These are phyloP conservation scores for Cercospora sp. DNA, from an alignment of 2,329 filamentous ascomycete species.

Conservation along the genomic window DNA sequence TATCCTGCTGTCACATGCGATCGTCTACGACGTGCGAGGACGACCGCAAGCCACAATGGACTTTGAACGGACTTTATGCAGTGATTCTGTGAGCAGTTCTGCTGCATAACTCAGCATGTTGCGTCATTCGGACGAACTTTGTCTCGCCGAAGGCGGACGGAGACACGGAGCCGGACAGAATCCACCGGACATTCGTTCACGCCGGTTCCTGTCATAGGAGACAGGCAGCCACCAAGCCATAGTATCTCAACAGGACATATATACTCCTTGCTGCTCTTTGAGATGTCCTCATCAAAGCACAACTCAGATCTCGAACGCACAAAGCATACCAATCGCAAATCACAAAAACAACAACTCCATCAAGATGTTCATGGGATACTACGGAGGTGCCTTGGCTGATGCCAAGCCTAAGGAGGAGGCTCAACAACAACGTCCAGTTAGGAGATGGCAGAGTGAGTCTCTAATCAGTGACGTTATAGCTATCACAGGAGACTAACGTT, in stretches of 20 bases:
- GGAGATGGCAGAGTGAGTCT: conserved; percentile 1
- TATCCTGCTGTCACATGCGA: background rate
- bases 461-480: background rate
- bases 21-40: background rate
- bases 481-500: background rate
- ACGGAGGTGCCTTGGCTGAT: conserved; percentile 1
- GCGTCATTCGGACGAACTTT: background rate
- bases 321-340: background rate
- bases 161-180: background rate
- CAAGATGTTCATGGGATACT: conserved; percentile 8
- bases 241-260: background rate
- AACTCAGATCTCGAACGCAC: background rate
- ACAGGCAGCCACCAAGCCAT: background rate
- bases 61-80: background rate
- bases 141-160: background rate
- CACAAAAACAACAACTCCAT: background rate
- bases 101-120: background rate
- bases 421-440: background rate
- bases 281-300: background rate
- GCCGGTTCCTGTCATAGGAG: background rate
- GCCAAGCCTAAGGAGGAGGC: conserved; percentile 1
- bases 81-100: background rate
- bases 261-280: background rate
- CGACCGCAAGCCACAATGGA: background rate
- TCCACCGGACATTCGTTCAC: background rate